phyloP scores from a whole-genome alignment of 305 asterid genomes.

The Caryopteris hybrid region DNA sequence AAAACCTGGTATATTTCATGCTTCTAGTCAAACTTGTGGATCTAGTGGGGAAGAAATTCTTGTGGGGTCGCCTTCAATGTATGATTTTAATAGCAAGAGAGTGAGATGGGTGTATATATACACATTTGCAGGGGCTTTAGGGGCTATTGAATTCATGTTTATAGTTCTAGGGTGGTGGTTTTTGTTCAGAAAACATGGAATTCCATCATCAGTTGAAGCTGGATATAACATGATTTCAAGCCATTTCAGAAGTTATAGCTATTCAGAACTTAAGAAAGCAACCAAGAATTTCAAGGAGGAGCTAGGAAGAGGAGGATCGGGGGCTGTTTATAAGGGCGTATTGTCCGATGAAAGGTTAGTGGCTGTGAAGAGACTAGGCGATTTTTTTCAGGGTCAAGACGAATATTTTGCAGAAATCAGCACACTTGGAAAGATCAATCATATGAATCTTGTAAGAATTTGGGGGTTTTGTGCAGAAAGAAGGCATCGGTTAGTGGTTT shows the following conservation, averaged over 20 bases:
- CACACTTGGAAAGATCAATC: conserved; percentile 59
- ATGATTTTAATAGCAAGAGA: conserved; percentile 24
- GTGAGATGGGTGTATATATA: conserved; percentile 39
- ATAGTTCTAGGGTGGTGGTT: conserved; percentile 60
- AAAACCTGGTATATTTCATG: conserved; percentile 28
- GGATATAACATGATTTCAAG: conserved; percentile 58
- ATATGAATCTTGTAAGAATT: conserved; percentile 66
- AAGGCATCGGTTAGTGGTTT: conserved; percentile 43
- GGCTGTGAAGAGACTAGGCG: conserved; percentile 64
- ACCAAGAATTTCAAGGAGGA: conserved; percentile 46
- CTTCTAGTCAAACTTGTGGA: conserved; percentile 27
- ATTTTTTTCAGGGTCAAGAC: conserved; percentile 44
- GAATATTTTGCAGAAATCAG: conserved; percentile 61
- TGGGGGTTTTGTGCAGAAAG: conserved; percentile 63
- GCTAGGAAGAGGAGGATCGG: conserved; percentile 71
- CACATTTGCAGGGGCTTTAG: conserved; percentile 40
- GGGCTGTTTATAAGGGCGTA: conserved; percentile 57
- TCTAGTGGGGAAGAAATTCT: not conserved
- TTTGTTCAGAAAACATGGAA: conserved; percentile 38
- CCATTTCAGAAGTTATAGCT: conserved; percentile 48
- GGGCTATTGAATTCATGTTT: conserved; percentile 36
- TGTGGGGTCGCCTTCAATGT: conserved; percentile 31
- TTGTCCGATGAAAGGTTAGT: conserved; percentile 45
- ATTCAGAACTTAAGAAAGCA: conserved; percentile 55
- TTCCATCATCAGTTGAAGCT: conserved; percentile 54